These are phyloP conservation scores for Isabelozyma rhagii DNA, from an alignment of 805 yeast species.

Conservation along the genomic window DNA sequence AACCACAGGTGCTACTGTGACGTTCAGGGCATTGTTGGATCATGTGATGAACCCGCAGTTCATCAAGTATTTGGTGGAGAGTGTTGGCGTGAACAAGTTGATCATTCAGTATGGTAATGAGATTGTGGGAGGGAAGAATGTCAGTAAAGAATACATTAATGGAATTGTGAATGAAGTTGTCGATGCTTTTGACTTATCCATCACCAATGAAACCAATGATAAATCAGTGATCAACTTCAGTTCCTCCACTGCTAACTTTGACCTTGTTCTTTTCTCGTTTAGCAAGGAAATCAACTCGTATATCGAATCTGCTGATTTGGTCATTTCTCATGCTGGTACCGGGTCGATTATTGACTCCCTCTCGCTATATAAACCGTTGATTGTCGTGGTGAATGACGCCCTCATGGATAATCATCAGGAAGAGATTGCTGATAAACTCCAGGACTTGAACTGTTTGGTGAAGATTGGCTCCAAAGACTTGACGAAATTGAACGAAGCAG, in stretches of 20 bases:
- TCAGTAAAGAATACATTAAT: constrained; percentile 21
- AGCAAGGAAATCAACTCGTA: constrained; percentile 24
- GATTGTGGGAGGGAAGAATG: constrained; percentile 12
- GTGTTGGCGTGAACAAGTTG: constrained; percentile 30
- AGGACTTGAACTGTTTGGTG: background rate
- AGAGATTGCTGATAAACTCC: constrained; percentile 55
- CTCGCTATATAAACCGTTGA: constrained; percentile 50
- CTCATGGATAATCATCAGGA: constrained; percentile 88
- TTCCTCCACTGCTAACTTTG: constrained; percentile 6
- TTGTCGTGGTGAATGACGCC: constrained; percentile 66
- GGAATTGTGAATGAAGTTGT: constrained; percentile 11
- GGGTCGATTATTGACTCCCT: constrained; percentile 86
- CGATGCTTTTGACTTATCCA: constrained; percentile 6
- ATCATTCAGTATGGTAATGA: constrained; percentile 34
- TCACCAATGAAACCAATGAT: background rate
- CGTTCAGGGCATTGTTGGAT: constrained; percentile 61
- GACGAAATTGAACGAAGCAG: background rate
- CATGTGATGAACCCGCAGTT: constrained; percentile 26
- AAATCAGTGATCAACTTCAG: background rate
- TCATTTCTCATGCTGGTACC: constrained; percentile 87
- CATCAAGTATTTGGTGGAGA: constrained; percentile 34
- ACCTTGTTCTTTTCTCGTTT: constrained; percentile 25
- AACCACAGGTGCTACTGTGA: constrained; percentile 90
- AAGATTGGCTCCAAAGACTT: background rate
- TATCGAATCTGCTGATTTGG: constrained; percentile 50